A percentile compares a stretch with the other conserved stretches of the same genome.
Evolutionary conservation across 164 flowering plant genomes (phyloP).

Genomic region (Cinnamomum micranthum): DNA sequence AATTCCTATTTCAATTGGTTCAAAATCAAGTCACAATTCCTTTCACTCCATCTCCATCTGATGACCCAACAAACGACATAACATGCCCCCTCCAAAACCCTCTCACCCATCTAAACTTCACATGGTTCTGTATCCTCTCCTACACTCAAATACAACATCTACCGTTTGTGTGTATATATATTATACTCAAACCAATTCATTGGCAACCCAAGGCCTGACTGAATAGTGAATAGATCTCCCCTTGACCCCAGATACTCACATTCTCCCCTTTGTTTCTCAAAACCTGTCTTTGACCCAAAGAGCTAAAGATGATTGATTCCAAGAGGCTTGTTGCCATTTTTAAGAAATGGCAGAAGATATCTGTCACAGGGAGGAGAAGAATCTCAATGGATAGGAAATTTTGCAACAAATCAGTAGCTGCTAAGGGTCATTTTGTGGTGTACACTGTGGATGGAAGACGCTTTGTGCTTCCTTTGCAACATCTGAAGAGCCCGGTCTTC

Average conservation of each 20-base stretch:
- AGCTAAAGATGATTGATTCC: slow-evolving; percentile 2
- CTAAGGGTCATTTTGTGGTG: slow-evolving; percentile 22
- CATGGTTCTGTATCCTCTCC: slow-evolving; percentile 6
- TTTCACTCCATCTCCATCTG: no score
- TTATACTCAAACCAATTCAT: background rate
- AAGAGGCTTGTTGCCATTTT: slow-evolving; percentile 4
- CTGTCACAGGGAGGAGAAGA: background rate
- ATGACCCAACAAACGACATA: background rate
- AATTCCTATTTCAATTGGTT: no score
- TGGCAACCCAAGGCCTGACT: no score
- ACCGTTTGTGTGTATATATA: slow-evolving; percentile 1
- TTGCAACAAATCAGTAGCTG: background rate
- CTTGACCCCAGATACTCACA: background rate
- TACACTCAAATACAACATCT: background rate
- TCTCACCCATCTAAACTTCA: background rate
- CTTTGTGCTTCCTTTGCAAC: slow-evolving; percentile 20
- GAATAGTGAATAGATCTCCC: no score
- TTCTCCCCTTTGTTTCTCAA: background rate
- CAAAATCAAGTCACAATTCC: no score
- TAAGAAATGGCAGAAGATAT: slow-evolving; percentile 9
- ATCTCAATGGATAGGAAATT: background rate
- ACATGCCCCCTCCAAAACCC: slow-evolving; percentile 9
- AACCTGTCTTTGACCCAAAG: background rate
- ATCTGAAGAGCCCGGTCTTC: slow-evolving; percentile 12
- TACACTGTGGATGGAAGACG: slow-evolving; percentile 23